phyloP scores from a whole-genome alignment of 2,329 filamentous ascomycete species.

The Colletotrichum coccodes region DNA sequence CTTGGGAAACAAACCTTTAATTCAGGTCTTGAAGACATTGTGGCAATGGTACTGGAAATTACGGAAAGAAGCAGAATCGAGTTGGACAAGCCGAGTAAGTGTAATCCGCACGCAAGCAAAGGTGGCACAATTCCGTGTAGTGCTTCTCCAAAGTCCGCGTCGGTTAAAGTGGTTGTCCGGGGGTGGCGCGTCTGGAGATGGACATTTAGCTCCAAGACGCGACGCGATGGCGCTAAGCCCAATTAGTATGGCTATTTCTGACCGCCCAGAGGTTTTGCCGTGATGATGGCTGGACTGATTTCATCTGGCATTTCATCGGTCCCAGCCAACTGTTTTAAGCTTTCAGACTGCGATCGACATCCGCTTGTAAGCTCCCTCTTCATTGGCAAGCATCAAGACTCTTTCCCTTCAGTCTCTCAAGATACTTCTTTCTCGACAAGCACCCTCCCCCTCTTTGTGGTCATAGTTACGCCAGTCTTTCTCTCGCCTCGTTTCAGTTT shows the following conservation, averaged over 20 bases:
- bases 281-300: neutral
- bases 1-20: conserved; percentile 64
- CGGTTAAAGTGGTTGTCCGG: conserved; percentile 23
- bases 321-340: too few relatives aligned
- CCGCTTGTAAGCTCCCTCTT: too few relatives aligned
- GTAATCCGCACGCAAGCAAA: neutral
- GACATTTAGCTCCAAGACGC: conserved; percentile 24
- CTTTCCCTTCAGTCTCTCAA: too few relatives aligned
- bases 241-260: neutral
- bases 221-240: conserved; percentile 30
- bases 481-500: too few relatives aligned
- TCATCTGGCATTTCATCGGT: neutral
- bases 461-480: too few relatives aligned
- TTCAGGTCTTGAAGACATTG: conserved; percentile 78
- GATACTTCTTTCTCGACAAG: too few relatives aligned
- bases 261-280: conserved; percentile 15
- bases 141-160: conserved; percentile 1
- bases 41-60: conserved; percentile 36
- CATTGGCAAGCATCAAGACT: too few relatives aligned
- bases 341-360: too few relatives aligned
- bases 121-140: neutral
- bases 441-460: too few relatives aligned
- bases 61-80: neutral
- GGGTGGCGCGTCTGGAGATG: conserved; percentile 23
- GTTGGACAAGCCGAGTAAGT: neutral